A percentile compares a stretch with the other conserved stretches of the same genome.
These are phyloP conservation scores for Cephalotrichum gorgonifer DNA, from an alignment of 2,329 filamentous ascomycete genomes.

Conservation along the genomic window DNA sequence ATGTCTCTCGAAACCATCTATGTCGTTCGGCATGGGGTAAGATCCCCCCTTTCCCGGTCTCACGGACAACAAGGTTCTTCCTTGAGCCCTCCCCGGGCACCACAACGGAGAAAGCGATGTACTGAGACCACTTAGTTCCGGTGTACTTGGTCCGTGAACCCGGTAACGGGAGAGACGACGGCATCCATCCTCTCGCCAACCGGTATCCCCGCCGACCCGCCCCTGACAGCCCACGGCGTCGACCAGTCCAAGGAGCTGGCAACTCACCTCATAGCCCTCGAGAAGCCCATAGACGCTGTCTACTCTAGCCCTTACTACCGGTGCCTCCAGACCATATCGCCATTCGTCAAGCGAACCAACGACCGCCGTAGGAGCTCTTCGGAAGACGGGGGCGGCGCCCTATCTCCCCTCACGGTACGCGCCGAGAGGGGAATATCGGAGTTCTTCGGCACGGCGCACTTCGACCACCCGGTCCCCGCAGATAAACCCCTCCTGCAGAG, in stretches of 20 bases:
- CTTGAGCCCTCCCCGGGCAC: background rate
- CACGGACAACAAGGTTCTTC: background rate
- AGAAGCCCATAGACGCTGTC: constrained; percentile 61
- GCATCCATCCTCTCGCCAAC: constrained; percentile 70
- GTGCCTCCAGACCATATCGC: constrained; percentile 73
- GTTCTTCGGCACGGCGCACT: constrained; percentile 83
- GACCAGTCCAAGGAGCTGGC: constrained; percentile 73
- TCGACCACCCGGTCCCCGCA: constrained; percentile 75
- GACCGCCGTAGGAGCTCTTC: constrained; percentile 4
- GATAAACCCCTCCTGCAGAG: constrained; percentile 47
- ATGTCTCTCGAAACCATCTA: constrained; percentile 67
- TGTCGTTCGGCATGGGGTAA: constrained; percentile 64
- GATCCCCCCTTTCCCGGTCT: constrained; percentile 16
- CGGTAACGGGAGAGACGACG: constrained; percentile 67
- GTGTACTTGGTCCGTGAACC: constrained; percentile 79
- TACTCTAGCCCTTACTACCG: constrained; percentile 84
- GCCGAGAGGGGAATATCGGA: constrained; percentile 59
- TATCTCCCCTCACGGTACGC: constrained; percentile 29
- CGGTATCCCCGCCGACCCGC: constrained; percentile 77
- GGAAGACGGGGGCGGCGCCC: constrained; percentile 7
- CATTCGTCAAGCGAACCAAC: constrained; percentile 47
- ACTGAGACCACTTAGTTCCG: constrained; percentile 54
- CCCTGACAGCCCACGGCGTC: constrained; percentile 78
- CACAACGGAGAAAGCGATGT: background rate
- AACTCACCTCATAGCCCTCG: constrained; percentile 46